Evolutionary conservation across 495 filamentous ascomycete species (phyloP).

Genomic region (Xylaria sp.): DNA sequence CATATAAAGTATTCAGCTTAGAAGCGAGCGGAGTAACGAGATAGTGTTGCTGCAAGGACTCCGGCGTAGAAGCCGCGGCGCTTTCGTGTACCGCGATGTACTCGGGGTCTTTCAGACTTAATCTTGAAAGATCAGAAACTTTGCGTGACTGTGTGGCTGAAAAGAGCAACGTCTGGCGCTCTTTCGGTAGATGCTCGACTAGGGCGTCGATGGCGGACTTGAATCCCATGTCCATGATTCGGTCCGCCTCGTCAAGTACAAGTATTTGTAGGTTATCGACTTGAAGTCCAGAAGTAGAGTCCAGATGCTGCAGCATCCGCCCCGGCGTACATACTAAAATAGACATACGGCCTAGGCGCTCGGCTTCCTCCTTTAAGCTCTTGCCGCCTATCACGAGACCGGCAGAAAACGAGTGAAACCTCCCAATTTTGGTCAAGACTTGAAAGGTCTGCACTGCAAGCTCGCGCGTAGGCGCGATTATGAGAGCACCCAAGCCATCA

Average conservation of each 20-base stretch:
- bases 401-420: slow-evolving; percentile 89
- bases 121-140: slow-evolving; percentile 86
- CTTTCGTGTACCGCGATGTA: slow-evolving; percentile 93
- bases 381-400: slow-evolving; percentile 96
- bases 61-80: slow-evolving; percentile 80
- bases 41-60: slow-evolving; percentile 88
- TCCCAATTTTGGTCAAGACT: slow-evolving; percentile 87
- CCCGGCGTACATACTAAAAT: slow-evolving; percentile 97
- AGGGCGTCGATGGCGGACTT: slow-evolving; percentile 91
- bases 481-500: slow-evolving; percentile 90
- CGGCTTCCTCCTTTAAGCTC: slow-evolving; percentile 84
- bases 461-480: slow-evolving; percentile 94
- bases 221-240: slow-evolving; percentile 98
- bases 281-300: slow-evolving; percentile 90
- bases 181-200: slow-evolving; percentile 85
- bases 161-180: slow-evolving; percentile 92
- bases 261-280: slow-evolving; percentile 90
- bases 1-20: slow-evolving; percentile 90
- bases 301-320: slow-evolving; percentile 92
- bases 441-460: slow-evolving; percentile 98
- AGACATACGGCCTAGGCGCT: slow-evolving; percentile 90
- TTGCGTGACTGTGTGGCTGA: slow-evolving; percentile 95
- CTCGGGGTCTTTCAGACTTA: slow-evolving; percentile 89
- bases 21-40: slow-evolving; percentile 81
- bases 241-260: slow-evolving; percentile 94